A percentile compares a stretch with the other conserved stretches of the same genome.
These are phyloP conservation scores for Basipetospora sp. DNA, from an alignment of 2,329 filamentous ascomycete genomes.

Conservation along the genomic window DNA sequence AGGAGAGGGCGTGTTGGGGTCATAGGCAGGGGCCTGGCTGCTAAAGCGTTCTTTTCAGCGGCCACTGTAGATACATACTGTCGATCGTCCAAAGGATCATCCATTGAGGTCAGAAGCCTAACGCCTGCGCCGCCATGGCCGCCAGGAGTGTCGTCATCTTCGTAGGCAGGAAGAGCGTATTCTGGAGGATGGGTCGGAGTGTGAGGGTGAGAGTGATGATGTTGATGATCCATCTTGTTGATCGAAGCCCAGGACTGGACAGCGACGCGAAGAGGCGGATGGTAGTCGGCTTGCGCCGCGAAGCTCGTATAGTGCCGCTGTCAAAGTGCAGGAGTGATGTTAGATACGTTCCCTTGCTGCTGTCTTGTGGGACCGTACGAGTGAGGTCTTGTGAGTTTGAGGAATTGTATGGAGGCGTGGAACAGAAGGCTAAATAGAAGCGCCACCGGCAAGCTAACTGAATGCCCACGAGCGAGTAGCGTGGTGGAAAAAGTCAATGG, in stretches of 20 bases:
- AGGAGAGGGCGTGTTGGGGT: neutral
- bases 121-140: slow-evolving; percentile 33
- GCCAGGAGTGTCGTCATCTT: slow-evolving; percentile 31
- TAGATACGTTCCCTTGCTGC: too few relatives aligned
- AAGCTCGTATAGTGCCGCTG: too few relatives aligned
- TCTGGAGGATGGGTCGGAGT: slow-evolving; percentile 37
- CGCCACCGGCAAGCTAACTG: too few relatives aligned
- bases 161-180: slow-evolving; percentile 42
- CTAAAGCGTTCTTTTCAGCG: slow-evolving; percentile 6
- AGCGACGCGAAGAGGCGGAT: too few relatives aligned
- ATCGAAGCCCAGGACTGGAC: neutral
- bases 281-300: too few relatives aligned
- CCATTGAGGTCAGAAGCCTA: slow-evolving; percentile 47
- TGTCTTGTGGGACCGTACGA: too few relatives aligned
- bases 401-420: too few relatives aligned
- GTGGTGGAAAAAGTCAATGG: too few relatives aligned
- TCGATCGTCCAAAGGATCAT: slow-evolving; percentile 34
- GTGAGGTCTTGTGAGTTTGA: too few relatives aligned
- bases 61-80: slow-evolving; percentile 39
- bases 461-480: too few relatives aligned
- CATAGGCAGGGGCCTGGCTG: slow-evolving; percentile 8
- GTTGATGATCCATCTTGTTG: slow-evolving; percentile 6
- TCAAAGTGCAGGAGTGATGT: too few relatives aligned
- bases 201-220: slow-evolving; percentile 1
- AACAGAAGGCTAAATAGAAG: too few relatives aligned